Percentiles rank a stretch among this genome's conserved stretches.
Evolutionary conservation across 306 rosid species (phyloP).

Genomic region (Senna tora): DNA sequence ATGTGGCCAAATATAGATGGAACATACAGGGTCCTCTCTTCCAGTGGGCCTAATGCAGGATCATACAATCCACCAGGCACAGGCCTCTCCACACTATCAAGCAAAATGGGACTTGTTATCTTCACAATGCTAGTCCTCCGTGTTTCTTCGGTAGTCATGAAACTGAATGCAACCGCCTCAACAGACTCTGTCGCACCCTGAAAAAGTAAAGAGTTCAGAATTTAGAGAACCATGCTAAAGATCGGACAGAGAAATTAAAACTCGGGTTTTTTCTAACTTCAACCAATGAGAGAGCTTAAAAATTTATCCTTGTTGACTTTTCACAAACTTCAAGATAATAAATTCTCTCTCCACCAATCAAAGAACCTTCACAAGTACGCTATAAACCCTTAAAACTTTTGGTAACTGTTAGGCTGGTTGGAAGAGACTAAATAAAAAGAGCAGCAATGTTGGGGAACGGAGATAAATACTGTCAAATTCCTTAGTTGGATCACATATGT

Average conservation of each 20-base stretch:
- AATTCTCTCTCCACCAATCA: no score
- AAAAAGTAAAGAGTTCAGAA: conserved; percentile 6
- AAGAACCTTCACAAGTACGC: no score
- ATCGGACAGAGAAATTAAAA: not conserved
- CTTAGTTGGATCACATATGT: not conserved
- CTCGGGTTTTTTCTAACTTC: no score
- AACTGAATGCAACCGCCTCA: conserved; percentile 64
- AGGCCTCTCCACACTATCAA: conserved; percentile 49
- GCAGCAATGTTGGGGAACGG: not conserved
- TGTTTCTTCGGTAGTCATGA: conserved; percentile 63
- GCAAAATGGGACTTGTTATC: conserved; percentile 48
- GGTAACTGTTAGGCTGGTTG: not conserved
- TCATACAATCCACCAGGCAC: conserved; percentile 76
- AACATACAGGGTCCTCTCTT: conserved; percentile 56
- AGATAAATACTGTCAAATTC: not conserved
- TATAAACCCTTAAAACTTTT: no score
- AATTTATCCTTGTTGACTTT: no score
- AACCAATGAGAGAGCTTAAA: no score
- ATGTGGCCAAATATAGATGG: not conserved
- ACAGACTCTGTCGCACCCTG: conserved; percentile 70
- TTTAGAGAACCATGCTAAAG: not conserved
- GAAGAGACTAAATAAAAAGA: not conserved
- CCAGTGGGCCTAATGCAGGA: conserved; percentile 75
- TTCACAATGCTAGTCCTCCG: conserved; percentile 58
- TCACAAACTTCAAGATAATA: no score